These are phyloP conservation scores for Claviceps sp. DNA, from an alignment of 2,329 filamentous ascomycete species.

Conservation along the genomic window DNA sequence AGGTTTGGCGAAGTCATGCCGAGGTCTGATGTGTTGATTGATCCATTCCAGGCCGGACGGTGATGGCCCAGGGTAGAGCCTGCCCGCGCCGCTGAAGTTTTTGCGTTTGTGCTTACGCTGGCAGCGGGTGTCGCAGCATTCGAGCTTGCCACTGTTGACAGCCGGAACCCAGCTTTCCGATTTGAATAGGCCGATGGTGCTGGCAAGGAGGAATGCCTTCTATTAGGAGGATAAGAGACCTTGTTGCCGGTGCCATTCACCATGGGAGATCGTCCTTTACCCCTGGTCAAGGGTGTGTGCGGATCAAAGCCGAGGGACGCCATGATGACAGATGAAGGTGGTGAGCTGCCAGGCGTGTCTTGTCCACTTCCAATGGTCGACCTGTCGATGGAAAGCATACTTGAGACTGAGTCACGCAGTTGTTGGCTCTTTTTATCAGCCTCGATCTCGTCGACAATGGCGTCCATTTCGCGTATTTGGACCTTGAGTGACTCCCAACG, in stretches of 20 bases:
- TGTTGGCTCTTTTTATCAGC: constrained; percentile 53
- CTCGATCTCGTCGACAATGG: constrained; percentile 59
- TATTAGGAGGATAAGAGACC: constrained; percentile 30
- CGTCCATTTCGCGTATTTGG: constrained; percentile 66
- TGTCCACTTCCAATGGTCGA: constrained; percentile 56
- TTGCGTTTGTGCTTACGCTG: constrained; percentile 20
- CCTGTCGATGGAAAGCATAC: constrained; percentile 71
- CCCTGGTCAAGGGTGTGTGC: constrained; percentile 29
- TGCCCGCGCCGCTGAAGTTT: constrained; percentile 23
- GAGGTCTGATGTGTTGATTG: constrained; percentile 49
- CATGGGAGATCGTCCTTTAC: constrained; percentile 28
- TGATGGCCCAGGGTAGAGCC: constrained; percentile 34
- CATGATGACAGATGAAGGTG: constrained; percentile 49
- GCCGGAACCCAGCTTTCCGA: constrained; percentile 29
- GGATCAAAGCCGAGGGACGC: constrained; percentile 37
- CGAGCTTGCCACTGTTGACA: constrained; percentile 35
- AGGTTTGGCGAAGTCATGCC: constrained; percentile 50
- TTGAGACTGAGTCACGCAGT: constrained; percentile 83
- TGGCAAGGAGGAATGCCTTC: constrained; percentile 36
- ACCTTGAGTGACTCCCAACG: constrained; percentile 66
- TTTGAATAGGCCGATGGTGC: constrained; percentile 25
- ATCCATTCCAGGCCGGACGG: constrained; percentile 61
- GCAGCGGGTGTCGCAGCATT: constrained; percentile 35
- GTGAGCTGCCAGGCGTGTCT: constrained; percentile 58
- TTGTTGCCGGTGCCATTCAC: constrained; percentile 22